Percentiles rank a stretch among this genome's conserved stretches.
phyloP scores from a whole-genome alignment of 495 filamentous ascomycete genomes.

The Aspergillus sclerotiicarbonarius region DNA sequence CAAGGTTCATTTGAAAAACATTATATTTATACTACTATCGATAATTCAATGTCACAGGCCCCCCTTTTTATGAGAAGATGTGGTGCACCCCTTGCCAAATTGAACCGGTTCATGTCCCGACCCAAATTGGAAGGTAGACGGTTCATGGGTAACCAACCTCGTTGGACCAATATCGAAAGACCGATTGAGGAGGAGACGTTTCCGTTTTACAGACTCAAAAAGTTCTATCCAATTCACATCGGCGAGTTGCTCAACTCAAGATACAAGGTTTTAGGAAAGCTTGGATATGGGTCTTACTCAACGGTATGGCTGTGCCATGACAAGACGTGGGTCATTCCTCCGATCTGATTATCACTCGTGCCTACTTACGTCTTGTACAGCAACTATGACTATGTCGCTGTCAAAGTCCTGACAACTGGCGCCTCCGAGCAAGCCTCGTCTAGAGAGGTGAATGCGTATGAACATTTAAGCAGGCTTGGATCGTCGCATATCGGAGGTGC shows the following conservation, averaged over 20 bases:
- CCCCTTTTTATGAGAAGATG: too few relatives aligned
- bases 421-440: background rate
- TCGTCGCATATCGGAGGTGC: slow-evolving; percentile 26
- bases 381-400: background rate
- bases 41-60: too few relatives aligned
- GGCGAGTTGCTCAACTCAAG: slow-evolving; percentile 41
- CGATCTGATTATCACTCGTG: slow-evolving; percentile 9
- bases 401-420: slow-evolving; percentile 1
- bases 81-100: too few relatives aligned
- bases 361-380: background rate
- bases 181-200: too few relatives aligned
- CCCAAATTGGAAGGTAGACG: too few relatives aligned
- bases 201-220: too few relatives aligned
- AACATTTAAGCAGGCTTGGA: slow-evolving; percentile 21
- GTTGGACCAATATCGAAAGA: too few relatives aligned
- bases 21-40: too few relatives aligned
- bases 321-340: slow-evolving; percentile 22
- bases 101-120: too few relatives aligned
- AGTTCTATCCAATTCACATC: slow-evolving; percentile 7
- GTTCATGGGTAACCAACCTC: too few relatives aligned
- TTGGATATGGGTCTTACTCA: slow-evolving; percentile 49
- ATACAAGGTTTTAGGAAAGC: slow-evolving; percentile 47
- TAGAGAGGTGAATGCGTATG: slow-evolving; percentile 18
- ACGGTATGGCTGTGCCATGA: slow-evolving; percentile 50
- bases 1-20: too few relatives aligned